Evolutionary conservation across 1,284 basidiomycete species (phyloP).

Genomic region (Ganoderma lingzhi): DNA sequence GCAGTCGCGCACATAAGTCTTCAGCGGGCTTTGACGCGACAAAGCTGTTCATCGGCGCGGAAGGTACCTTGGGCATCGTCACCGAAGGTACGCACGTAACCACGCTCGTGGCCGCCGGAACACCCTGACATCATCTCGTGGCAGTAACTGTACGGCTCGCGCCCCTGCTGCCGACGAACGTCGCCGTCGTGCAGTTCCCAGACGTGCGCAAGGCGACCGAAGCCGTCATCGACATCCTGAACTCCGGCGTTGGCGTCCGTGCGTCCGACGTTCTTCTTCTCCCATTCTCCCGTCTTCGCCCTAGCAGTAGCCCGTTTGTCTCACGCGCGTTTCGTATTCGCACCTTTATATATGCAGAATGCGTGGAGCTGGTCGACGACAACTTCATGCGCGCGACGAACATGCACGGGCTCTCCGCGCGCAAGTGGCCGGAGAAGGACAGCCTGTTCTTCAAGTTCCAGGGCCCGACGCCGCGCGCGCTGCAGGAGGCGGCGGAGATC

Average conservation of each 20-base stretch:
- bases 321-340: background rate
- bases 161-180: conserved; percentile 81
- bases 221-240: conserved; percentile 80
- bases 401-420: conserved; percentile 61
- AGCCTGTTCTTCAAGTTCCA: conserved; percentile 92
- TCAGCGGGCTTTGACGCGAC: conserved; percentile 92
- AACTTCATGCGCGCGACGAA: conserved; percentile 79
- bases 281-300: background rate
- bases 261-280: background rate
- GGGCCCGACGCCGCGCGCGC: conserved; percentile 66
- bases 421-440: conserved; percentile 74
- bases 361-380: conserved; percentile 82
- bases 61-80: conserved; percentile 93
- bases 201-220: conserved; percentile 71
- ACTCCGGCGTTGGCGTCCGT: conserved; percentile 63
- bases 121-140: background rate
- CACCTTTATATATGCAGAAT: conserved; percentile 46
- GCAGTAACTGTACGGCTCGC: conserved; percentile 82
- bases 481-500: conserved; percentile 69
- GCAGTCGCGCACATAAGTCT: conserved; percentile 86
- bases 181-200: conserved; percentile 76
- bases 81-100: conserved; percentile 73
- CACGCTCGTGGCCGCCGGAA: conserved; percentile 5
- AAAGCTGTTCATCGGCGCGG: conserved; percentile 93
- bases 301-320: too few relatives aligned